Conservation (phyloP, 228 moss, liverwort and hornwort genomes). For the Sphagnum magellanicum region DNA sequence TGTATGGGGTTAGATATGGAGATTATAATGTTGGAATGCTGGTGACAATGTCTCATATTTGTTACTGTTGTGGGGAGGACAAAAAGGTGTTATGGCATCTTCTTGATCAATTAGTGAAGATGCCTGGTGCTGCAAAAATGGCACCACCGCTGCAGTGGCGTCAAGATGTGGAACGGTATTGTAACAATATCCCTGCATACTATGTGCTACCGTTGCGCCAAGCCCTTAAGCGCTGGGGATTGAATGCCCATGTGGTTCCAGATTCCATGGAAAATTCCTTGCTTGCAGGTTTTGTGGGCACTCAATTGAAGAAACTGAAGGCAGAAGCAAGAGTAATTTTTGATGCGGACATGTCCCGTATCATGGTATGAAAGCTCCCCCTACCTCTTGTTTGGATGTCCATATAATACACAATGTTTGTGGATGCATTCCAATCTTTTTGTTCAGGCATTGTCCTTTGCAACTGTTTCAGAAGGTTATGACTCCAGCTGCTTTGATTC, state of each 20-base stretch:
- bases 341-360: slow-evolving; percentile 83
- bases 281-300: slow-evolving; percentile 71
- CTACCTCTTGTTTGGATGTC: too few relatives aligned
- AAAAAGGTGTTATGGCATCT: slow-evolving; percentile 81
- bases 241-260: slow-evolving; percentile 86
- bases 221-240: slow-evolving; percentile 92
- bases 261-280: slow-evolving; percentile 87
- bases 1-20: too few relatives aligned
- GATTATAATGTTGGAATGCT: too few relatives aligned
- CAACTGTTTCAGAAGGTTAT: too few relatives aligned
- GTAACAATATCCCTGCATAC: slow-evolving; percentile 88
- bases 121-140: slow-evolving; percentile 80
- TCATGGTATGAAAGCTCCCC: slow-evolving; percentile 42
- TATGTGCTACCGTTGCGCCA: slow-evolving; percentile 71
- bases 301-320: slow-evolving; percentile 77
- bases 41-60: background rate
- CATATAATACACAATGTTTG: too few relatives aligned
- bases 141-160: slow-evolving; percentile 93
- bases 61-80: slow-evolving; percentile 4
- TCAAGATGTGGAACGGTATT: slow-evolving; percentile 97
- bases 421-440: too few relatives aligned
- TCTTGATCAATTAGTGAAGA: slow-evolving; percentile 77
- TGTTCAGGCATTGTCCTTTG: too few relatives aligned
- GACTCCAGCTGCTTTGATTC: too few relatives aligned
- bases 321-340: slow-evolving; percentile 75